Percentiles rank a stretch among this genome's conserved stretches.
phyloP scores from a whole-genome alignment of 306 rosid genomes.

The Morella rubra region DNA sequence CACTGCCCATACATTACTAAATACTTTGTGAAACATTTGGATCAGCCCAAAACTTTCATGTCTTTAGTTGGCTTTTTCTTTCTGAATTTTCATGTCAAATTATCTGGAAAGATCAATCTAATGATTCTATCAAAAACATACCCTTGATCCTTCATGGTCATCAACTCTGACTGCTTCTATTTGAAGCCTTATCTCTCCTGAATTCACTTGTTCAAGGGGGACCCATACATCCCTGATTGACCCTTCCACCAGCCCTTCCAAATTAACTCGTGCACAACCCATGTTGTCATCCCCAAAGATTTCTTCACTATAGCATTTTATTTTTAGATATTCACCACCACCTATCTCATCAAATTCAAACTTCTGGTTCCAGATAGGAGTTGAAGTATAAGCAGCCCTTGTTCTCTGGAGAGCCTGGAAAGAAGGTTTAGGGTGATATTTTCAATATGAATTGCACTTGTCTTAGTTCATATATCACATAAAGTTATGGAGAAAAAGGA shows the following conservation, averaged over 20 bases:
- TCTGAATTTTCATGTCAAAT: constrained; percentile 7
- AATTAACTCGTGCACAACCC: constrained; percentile 87
- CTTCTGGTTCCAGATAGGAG: constrained; percentile 73
- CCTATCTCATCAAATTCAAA: constrained; percentile 86
- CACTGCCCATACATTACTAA: not conserved
- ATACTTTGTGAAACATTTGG: not conserved
- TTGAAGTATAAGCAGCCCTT: constrained; percentile 45
- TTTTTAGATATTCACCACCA: constrained; percentile 76
- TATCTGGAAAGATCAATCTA: constrained; percentile 17
- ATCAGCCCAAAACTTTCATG: constrained; percentile 9
- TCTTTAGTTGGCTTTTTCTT: not conserved
- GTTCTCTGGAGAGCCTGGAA: constrained; percentile 68
- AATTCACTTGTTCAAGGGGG: constrained; percentile 87
- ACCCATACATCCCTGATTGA: constrained; percentile 78
- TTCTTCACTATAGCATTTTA: constrained; percentile 71
- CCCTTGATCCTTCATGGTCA: constrained; percentile 76
- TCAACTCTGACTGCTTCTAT: constrained; percentile 71
- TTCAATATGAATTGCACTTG: not conserved
- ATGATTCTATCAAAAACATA: constrained; percentile 35
- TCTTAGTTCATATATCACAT: constrained; percentile 11
- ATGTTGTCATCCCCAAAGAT: constrained; percentile 75
- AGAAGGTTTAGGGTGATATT: constrained; percentile 21
- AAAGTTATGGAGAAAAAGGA: constrained; percentile 12
- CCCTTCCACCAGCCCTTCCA: constrained; percentile 85
- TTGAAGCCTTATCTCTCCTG: constrained; percentile 88